Evolutionary conservation across 345 rosid genomes (phyloP).

Genomic region (Aegle marmelos): DNA sequence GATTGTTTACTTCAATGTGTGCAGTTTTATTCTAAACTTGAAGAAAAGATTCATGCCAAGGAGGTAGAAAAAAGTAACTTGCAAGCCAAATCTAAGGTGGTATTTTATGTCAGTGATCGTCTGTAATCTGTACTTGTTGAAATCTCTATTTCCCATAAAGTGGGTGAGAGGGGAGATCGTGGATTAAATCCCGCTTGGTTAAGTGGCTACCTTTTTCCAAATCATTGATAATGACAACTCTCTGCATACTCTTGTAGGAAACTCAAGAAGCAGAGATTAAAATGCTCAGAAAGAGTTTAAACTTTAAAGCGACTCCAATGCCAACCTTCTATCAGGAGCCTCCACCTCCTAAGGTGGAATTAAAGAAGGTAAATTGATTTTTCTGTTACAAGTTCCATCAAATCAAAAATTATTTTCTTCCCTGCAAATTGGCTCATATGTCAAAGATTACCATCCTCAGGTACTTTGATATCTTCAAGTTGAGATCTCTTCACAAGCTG

Average conservation of each 20-base stretch:
- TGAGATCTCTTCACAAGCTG: not conserved
- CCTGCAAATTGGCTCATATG: not conserved
- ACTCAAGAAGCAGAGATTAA: constrained; percentile 94
- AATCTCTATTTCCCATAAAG: not conserved
- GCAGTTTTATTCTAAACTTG: constrained; percentile 94
- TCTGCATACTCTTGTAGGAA: constrained; percentile 50
- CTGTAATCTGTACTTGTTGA: not conserved
- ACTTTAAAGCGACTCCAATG: constrained; percentile 97
- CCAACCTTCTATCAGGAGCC: constrained; percentile 98
- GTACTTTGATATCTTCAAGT: not conserved
- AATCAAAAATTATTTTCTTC: not conserved
- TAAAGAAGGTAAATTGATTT: constrained; percentile 67
- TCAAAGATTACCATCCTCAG: not conserved
- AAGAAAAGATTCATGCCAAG: constrained; percentile 94
- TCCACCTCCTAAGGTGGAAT: constrained; percentile 72
- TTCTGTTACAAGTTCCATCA: constrained; percentile 12
- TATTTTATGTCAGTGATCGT: constrained; percentile 12
- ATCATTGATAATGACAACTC: not conserved
- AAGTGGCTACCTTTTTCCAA: not conserved
- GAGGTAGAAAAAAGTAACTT: constrained; percentile 71
- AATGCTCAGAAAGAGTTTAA: constrained; percentile 86
- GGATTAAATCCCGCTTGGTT: not conserved
- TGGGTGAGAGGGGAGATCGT: not conserved
- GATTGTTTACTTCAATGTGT: constrained; percentile 14
- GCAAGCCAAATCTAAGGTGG: constrained; percentile 96